Evolutionary conservation across 306 rosid genomes (phyloP).

Genomic region (Lupinus albus): DNA sequence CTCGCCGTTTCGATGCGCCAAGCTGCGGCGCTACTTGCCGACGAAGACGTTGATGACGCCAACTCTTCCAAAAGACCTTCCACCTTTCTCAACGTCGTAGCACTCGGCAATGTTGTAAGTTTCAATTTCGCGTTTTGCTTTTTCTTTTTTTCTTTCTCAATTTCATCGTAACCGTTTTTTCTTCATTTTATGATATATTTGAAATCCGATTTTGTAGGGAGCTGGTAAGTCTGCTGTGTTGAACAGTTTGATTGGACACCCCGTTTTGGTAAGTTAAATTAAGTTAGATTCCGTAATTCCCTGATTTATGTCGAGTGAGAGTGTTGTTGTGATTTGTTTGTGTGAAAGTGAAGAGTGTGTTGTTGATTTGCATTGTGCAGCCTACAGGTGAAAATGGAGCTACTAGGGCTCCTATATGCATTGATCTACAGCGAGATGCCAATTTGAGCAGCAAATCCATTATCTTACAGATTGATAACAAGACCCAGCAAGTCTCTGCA

Average conservation of each 20-base stretch:
- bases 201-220: conserved; percentile 56
- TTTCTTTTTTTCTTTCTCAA: neutral
- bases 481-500: conserved; percentile 97
- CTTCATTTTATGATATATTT: neutral
- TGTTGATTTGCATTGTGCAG: conserved; percentile 49
- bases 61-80: conserved; percentile 66
- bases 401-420: conserved; percentile 90
- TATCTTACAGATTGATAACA: conserved; percentile 87
- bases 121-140: neutral
- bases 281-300: conserved; percentile 36
- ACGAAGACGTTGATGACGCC: conserved; percentile 87
- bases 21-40: conserved; percentile 84
- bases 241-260: conserved; percentile 97
- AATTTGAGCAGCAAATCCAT: conserved; percentile 94
- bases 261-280: conserved; percentile 62
- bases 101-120: conserved; percentile 93
- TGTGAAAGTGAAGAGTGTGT: conserved; percentile 4
- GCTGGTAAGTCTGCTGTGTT: conserved; percentile 94
- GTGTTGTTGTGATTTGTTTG: neutral
- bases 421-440: conserved; percentile 85
- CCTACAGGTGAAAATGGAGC: conserved; percentile 99
- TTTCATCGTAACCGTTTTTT: neutral
- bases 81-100: conserved; percentile 91
- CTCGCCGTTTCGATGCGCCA: conserved; percentile 92
- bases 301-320: neutral